phyloP scores from a whole-genome alignment of 1,139 yeast species.

The Yamadazyma mexicana region DNA sequence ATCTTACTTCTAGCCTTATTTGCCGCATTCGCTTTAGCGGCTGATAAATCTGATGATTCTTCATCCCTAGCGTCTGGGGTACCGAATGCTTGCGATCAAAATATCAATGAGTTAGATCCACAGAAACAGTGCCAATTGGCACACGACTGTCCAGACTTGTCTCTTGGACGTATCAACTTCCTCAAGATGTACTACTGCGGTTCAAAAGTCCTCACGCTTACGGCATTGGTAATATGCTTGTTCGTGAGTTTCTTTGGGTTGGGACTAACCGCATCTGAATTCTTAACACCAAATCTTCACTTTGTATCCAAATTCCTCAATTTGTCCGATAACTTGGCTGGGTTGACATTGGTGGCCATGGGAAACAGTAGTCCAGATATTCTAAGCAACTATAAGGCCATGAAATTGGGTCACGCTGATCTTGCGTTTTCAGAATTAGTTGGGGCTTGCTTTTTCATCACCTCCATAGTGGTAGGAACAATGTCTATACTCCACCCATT shows the following conservation, averaged over 20 bases:
- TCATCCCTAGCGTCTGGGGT: not conserved
- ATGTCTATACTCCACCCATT: constrained; percentile 73
- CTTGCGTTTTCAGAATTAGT: constrained; percentile 85
- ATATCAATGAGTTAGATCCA: constrained; percentile 12
- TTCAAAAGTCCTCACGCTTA: constrained; percentile 15
- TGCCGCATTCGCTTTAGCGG: not conserved
- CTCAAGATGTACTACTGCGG: constrained; percentile 25
- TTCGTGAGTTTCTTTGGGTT: constrained; percentile 54
- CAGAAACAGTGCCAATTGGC: constrained; percentile 44
- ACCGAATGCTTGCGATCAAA: not conserved
- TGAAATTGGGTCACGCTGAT: constrained; percentile 64
- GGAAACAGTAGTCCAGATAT: constrained; percentile 96
- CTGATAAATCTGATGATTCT: not conserved
- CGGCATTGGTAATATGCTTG: constrained; percentile 23
- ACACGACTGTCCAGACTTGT: constrained; percentile 31
- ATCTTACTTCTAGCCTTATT: not conserved
- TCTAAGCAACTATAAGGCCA: constrained; percentile 78
- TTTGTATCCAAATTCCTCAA: constrained; percentile 59
- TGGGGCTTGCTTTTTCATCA: constrained; percentile 83
- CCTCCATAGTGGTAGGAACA: constrained; percentile 71
- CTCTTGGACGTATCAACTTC: constrained; percentile 42
- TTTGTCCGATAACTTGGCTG: constrained; percentile 78
- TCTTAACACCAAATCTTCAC: constrained; percentile 70
- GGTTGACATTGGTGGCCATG: constrained; percentile 81
- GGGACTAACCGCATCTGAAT: constrained; percentile 76